These are phyloP conservation scores for Albizia julibrissin DNA, from an alignment of 306 rosid genomes.

Conservation along the genomic window DNA sequence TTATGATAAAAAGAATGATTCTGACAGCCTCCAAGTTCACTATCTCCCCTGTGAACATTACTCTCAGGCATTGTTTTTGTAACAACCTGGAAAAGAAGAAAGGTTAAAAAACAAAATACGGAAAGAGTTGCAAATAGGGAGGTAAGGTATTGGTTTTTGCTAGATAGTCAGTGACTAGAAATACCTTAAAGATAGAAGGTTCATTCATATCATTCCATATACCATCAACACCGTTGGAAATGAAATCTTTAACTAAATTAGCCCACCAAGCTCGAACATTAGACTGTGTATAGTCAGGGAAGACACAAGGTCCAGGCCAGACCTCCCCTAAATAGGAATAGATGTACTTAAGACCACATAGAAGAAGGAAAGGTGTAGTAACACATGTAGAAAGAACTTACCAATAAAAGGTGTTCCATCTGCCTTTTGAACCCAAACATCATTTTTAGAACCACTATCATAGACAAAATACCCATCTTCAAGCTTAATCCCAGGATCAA, in stretches of 20 bases:
- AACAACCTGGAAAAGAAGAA: conserved; percentile 53
- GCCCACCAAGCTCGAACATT: conserved; percentile 94
- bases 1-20: conserved; percentile 88
- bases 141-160: conserved; percentile 1
- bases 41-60: conserved; percentile 89
- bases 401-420: conserved; percentile 79
- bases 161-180: background rate
- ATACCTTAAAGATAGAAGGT: conserved; percentile 87
- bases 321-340: conserved; percentile 63
- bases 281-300: conserved; percentile 89
- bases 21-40: conserved; percentile 86
- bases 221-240: conserved; percentile 84
- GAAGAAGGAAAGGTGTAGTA: conserved; percentile 15
- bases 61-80: conserved; percentile 92
- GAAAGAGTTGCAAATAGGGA: conserved; percentile 19
- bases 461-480: conserved; percentile 83
- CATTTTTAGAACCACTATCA: conserved; percentile 69
- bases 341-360: conserved; percentile 15
- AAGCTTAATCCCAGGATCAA: conserved; percentile 87
- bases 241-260: conserved; percentile 76
- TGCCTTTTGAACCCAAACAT: conserved; percentile 75
- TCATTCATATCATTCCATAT: conserved; percentile 99
- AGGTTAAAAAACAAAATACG: conserved; percentile 15
- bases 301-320: conserved; percentile 95
- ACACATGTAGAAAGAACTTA: conserved; percentile 26